Evolutionary conservation across 2,329 filamentous ascomycete species (phyloP).

Genomic region (Pleoardoris graminearum): DNA sequence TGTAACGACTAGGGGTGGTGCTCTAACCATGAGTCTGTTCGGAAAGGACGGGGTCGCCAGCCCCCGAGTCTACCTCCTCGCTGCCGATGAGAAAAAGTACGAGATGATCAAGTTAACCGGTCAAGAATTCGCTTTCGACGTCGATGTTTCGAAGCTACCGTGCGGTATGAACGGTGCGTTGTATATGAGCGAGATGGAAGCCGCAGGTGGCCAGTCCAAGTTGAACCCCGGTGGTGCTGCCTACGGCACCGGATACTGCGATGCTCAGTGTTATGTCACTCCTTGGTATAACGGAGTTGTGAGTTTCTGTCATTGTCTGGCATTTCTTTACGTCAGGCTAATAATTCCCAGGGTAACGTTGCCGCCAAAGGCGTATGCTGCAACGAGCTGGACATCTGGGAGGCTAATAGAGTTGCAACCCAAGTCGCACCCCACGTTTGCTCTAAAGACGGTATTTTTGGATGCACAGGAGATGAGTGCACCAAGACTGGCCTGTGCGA

Average conservation of each 20-base stretch:
- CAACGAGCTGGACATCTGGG: constrained; percentile 61
- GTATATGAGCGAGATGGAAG: constrained; percentile 47
- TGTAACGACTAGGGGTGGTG: constrained; percentile 54
- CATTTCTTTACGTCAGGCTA: too few species aligned
- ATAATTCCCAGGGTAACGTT: constrained; percentile 48
- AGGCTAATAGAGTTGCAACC: constrained; percentile 54
- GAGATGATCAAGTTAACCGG: constrained; percentile 67
- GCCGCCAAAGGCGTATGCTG: constrained; percentile 55
- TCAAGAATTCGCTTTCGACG: constrained; percentile 73
- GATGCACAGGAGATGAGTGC: constrained; percentile 49
- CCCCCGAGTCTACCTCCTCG: constrained; percentile 67
- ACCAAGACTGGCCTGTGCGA: constrained; percentile 38
- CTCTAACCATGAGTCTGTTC: constrained; percentile 52
- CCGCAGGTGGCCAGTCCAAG: constrained; percentile 38
- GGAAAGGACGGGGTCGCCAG: constrained; percentile 46
- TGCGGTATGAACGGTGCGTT: constrained; percentile 49
- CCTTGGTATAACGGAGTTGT: constrained; percentile 45
- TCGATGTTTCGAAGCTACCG: constrained; percentile 58
- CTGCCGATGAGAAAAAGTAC: constrained; percentile 61
- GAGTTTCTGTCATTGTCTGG: too few species aligned
- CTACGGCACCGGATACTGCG: constrained; percentile 64
- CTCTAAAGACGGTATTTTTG: constrained; percentile 50
- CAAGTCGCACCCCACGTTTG: constrained; percentile 57
- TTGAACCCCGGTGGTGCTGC: constrained; percentile 57
- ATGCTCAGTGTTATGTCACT: constrained; percentile 51